Conservation (phyloP, 495 filamentous ascomycete genomes). For the Annulohypoxylon bovei region DNA sequence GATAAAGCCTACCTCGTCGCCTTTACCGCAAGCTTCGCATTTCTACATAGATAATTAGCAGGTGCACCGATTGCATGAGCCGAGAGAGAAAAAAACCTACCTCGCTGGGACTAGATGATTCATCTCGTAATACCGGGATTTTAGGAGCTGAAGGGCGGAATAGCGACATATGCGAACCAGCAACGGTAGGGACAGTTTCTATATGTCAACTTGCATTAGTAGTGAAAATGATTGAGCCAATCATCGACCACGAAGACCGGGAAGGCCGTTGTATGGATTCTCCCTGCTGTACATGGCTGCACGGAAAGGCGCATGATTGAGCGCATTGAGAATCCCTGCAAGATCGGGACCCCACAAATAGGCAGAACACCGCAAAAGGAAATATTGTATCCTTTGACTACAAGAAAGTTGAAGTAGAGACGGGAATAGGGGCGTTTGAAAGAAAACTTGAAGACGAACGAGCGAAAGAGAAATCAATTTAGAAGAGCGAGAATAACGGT, state of each 20-base stretch:
- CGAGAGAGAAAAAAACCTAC: conserved; percentile 55
- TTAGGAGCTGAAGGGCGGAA: conserved; percentile 83
- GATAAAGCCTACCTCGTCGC: conserved; percentile 72
- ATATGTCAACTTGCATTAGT: conserved; percentile 52
- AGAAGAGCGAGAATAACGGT: background rate
- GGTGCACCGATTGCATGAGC: background rate
- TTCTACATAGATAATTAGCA: conserved; percentile 61
- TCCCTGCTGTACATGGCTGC: conserved; percentile 15
- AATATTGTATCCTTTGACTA: background rate
- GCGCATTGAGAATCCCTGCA: conserved; percentile 18
- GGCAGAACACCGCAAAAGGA: conserved; percentile 3
- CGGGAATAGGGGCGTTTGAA: background rate
- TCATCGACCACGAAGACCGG: conserved; percentile 26
- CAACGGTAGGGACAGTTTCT: conserved; percentile 90
- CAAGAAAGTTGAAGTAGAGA: background rate
- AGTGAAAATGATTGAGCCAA: conserved; percentile 35
- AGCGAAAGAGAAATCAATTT: background rate
- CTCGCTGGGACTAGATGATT: conserved; percentile 76
- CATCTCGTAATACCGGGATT: conserved; percentile 66
- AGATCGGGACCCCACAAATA: conserved; percentile 15
- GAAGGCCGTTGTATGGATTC: conserved; percentile 8
- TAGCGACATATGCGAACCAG: conserved; percentile 95
- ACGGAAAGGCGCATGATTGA: conserved; percentile 29
- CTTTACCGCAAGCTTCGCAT: conserved; percentile 87
- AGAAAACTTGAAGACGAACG: background rate